Evolutionary conservation across 192 early-diverging fungal genomes (phyloP).

Genomic region (Umbelopsis isabellina): DNA sequence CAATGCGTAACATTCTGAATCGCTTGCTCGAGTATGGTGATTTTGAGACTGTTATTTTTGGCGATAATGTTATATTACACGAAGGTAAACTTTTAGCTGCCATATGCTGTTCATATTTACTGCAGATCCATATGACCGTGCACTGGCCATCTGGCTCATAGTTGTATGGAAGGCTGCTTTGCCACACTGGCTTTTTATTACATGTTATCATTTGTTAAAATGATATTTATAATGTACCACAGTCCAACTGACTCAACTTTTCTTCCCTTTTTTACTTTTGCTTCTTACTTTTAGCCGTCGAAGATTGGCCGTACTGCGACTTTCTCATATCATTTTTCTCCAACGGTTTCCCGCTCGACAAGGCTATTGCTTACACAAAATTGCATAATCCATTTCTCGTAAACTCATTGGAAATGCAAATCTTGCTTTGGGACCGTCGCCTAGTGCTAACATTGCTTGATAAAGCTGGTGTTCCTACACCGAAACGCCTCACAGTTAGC

Average conservation of each 20-base stretch:
- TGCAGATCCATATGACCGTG: constrained; percentile 13
- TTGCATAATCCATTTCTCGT: constrained; percentile 86
- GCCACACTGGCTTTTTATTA: no score
- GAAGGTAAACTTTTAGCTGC: constrained; percentile 61
- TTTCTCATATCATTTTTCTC: constrained; percentile 98
- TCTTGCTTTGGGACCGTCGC: constrained; percentile 88
- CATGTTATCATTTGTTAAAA: no score
- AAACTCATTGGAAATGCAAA: constrained; percentile 90
- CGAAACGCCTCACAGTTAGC: constrained; percentile 71
- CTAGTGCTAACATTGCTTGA: constrained; percentile 83
- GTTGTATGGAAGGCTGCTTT: background rate
- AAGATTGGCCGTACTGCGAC: constrained; percentile 92
- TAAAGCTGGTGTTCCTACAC: constrained; percentile 80
- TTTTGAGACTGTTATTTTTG: constrained; percentile 90
- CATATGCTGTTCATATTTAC: background rate
- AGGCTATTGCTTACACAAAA: constrained; percentile 88
- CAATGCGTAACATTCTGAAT: constrained; percentile 93
- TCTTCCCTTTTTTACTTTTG: background rate
- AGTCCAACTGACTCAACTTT: background rate
- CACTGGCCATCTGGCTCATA: background rate
- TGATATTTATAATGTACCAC: no score
- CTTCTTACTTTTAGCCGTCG: constrained; percentile 56
- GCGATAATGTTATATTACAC: constrained; percentile 95
- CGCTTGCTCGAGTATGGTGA: constrained; percentile 62
- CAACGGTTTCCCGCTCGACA: constrained; percentile 87